Evolutionary conservation across 2,329 filamentous ascomycete genomes (phyloP).

Genomic region (Paecilomyces variotii): DNA sequence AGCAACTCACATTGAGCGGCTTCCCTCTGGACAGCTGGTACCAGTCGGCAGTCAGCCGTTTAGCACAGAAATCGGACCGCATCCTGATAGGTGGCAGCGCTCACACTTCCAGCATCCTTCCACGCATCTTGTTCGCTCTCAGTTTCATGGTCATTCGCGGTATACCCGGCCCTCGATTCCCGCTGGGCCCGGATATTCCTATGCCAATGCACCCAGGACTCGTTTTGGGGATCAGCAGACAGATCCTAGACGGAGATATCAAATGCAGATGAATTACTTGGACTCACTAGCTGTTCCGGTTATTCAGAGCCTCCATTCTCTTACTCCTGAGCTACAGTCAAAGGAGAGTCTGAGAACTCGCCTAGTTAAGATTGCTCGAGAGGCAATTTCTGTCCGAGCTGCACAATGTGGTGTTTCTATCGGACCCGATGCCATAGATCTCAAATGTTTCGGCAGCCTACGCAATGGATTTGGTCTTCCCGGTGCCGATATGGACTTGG

Average conservation of each 20-base stretch:
- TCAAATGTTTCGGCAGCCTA: constrained; percentile 75
- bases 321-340: constrained; percentile 52
- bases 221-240: constrained; percentile 9
- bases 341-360: constrained; percentile 63
- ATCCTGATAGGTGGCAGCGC: not conserved
- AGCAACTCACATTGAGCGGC: not conserved
- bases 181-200: constrained; percentile 3
- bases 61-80: not conserved
- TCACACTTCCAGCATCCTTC: not conserved
- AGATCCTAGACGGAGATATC: constrained; percentile 5
- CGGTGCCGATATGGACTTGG: constrained; percentile 82
- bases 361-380: constrained; percentile 58
- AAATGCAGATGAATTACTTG: constrained; percentile 21
- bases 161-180: not conserved
- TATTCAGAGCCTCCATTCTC: constrained; percentile 56
- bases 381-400: constrained; percentile 49
- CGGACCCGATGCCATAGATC: constrained; percentile 49
- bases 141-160: not conserved
- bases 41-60: not conserved
- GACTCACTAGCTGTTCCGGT: constrained; percentile 37
- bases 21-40: not conserved
- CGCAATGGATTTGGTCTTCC: constrained; percentile 79
- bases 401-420: constrained; percentile 39
- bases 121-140: not conserved
- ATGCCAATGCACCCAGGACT: constrained; percentile 2